Base-by-base conservation (phyloP, 1,284 basidiomycete species). In the Cystobasidium pallidum region DNA sequence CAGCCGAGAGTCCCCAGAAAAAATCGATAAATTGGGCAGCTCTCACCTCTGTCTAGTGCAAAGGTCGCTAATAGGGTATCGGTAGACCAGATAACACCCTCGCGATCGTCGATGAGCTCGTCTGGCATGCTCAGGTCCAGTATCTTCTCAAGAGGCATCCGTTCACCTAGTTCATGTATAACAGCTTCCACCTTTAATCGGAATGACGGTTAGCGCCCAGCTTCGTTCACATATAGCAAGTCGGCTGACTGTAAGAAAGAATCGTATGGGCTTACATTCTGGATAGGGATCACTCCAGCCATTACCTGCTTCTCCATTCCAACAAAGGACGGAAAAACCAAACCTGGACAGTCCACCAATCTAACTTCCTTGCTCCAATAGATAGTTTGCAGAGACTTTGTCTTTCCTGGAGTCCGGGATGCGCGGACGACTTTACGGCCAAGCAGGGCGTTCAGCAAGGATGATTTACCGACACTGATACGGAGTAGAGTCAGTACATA, bases 401-500 rank as follows among this genome's bases (percentile, higher is more conserved):
- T 80, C 85, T 96, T 96, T 72, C 94, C 94, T 0, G 94, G 93
- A 0, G 91, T 95, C 75, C 88, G 88, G 3, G 91, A 93, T 2
- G 93, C 92, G 75, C 88, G 86, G 0, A 95, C 93, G 79, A 87
- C 89, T 63, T 85, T 86, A n/a, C 84, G 83, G 15, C 91, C 92
- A 75, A 97, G 90, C 2, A 97, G 82, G 0, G 93, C 93, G 79
- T 97, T 97, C 54, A 97, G 82, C 1, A 96, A 82, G 0, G 91
- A 92, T 0, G 91, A 92, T 80, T 97, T 97, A 32, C 93, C 94
- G 39, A 95, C 92, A 79, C 95, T 96, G 10, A 39, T 17, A n/a
- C 21, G 3, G 1, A 24, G 19, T 2, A n/a, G 8, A 21, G 15
- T 39, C 34, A 39, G 32, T 26, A 30, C 17, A 13, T 17, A 10